Conservation (phyloP, 2,329 filamentous ascomycete genomes). For the Epichloe elymi region DNA sequence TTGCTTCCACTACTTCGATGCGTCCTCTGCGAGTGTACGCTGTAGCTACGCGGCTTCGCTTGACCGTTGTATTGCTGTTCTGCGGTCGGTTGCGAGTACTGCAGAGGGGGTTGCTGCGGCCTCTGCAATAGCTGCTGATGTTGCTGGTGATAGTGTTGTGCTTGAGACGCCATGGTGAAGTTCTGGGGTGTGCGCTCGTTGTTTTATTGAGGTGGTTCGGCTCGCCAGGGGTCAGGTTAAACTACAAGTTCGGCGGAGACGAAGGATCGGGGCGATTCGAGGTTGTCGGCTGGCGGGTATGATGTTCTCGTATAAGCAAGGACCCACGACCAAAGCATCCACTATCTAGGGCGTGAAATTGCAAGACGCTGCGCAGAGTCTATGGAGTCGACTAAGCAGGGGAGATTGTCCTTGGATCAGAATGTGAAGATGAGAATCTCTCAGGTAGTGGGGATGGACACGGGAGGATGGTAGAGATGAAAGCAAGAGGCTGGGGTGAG, state of each 20-base stretch:
- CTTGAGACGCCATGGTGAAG: slow-evolving; percentile 23
- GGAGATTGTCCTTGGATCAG: neutral
- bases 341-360: neutral
- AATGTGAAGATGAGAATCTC: slow-evolving; percentile 2
- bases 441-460: slow-evolving; percentile 1
- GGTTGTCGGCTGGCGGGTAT: neutral
- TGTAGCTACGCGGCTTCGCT: slow-evolving; percentile 40
- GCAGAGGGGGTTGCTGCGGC: slow-evolving; percentile 14
- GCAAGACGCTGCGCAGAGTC: neutral
- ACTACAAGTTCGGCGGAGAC: slow-evolving; percentile 2
- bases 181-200: slow-evolving; percentile 18
- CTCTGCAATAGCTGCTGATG: slow-evolving; percentile 11
- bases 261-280: slow-evolving; percentile 1
- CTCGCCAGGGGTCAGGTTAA: slow-evolving; percentile 3
- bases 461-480: slow-evolving; percentile 1
- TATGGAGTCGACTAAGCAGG: neutral
- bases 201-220: slow-evolving; percentile 17
- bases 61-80: slow-evolving; percentile 18
- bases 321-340: neutral
- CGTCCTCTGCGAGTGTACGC: slow-evolving; percentile 46
- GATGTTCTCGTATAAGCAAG: neutral
- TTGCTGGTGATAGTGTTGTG: slow-evolving; percentile 13
- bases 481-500: slow-evolving; percentile 6
- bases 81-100: slow-evolving; percentile 12
- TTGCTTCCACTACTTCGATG: slow-evolving; percentile 42